Evolutionary conservation across 2,329 filamentous ascomycete species (phyloP).

Genomic region (Coleophoma cylindrospora): DNA sequence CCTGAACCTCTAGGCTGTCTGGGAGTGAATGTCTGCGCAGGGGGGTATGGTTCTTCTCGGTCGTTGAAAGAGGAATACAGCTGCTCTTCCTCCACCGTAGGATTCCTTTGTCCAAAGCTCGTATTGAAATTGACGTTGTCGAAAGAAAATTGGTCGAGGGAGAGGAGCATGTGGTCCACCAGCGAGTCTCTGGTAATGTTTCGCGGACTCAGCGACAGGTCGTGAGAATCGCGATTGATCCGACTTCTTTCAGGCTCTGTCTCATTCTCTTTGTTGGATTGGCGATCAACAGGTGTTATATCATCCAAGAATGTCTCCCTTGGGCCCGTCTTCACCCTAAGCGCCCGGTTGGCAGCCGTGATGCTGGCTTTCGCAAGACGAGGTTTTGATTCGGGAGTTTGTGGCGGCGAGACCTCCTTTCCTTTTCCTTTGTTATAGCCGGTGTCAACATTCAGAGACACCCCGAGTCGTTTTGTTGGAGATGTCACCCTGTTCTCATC

Average conservation of each 20-base stretch:
- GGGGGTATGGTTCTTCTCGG: slow-evolving; percentile 22
- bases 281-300: slow-evolving; percentile 24
- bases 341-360: slow-evolving; percentile 19
- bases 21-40: slow-evolving; percentile 17
- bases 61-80: slow-evolving; percentile 20
- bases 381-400: slow-evolving; percentile 17
- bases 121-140: slow-evolving; percentile 16
- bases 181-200: slow-evolving; percentile 83
- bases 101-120: slow-evolving; percentile 15
- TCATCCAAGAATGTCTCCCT: slow-evolving; percentile 29
- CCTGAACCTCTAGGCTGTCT: slow-evolving; percentile 13
- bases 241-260: slow-evolving; percentile 13
- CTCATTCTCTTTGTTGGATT: slow-evolving; percentile 17
- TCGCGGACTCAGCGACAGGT: slow-evolving; percentile 73
- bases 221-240: slow-evolving; percentile 47
- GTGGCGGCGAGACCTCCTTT: slow-evolving; percentile 18
- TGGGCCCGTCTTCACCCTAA: slow-evolving; percentile 15
- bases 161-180: slow-evolving; percentile 92
- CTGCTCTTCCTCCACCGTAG: slow-evolving; percentile 20
- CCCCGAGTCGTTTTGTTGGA: slow-evolving; percentile 21
- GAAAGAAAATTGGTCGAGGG: slow-evolving; percentile 77
- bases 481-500: slow-evolving; percentile 16
- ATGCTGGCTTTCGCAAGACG: slow-evolving; percentile 16
- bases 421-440: slow-evolving; percentile 20
- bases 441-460: slow-evolving; percentile 23